phyloP scores from a whole-genome alignment of 257 asterid genomes.

The Forsythia suspensa region DNA sequence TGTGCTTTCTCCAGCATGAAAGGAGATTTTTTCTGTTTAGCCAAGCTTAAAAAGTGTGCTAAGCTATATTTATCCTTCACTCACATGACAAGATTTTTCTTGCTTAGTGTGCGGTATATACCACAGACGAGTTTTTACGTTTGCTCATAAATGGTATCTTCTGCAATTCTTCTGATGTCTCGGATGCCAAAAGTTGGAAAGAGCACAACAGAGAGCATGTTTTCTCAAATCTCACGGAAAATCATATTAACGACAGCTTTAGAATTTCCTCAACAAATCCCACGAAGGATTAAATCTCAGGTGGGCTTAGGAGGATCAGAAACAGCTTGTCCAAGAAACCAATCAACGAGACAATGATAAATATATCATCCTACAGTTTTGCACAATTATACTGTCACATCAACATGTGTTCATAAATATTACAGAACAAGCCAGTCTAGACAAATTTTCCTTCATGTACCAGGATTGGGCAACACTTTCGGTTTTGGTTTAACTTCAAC shows the following conservation, averaged over 20 bases:
- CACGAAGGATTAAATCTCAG: neutral
- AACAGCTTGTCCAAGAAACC: neutral
- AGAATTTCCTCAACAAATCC: neutral
- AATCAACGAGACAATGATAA: conserved; percentile 30
- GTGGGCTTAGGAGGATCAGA: neutral
- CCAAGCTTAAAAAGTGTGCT: too few species aligned
- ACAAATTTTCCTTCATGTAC: conserved; percentile 35
- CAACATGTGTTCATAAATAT: conserved; percentile 10
- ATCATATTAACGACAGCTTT: neutral
- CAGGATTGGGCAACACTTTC: conserved; percentile 59
- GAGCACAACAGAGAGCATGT: too few species aligned
- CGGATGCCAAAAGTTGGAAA: too few species aligned
- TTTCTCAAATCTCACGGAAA: neutral
- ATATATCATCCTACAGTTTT: neutral
- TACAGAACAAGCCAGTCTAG: conserved; percentile 1
- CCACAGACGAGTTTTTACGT: too few species aligned
- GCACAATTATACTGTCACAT: neutral
- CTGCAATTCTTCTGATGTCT: too few species aligned
- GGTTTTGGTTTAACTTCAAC: conserved; percentile 97
- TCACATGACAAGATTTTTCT: too few species aligned
- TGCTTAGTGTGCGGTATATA: too few species aligned
- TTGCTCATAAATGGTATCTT: too few species aligned
- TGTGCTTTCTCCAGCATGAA: too few species aligned
- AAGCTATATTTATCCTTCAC: too few species aligned
- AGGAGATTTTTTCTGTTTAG: too few species aligned